These are phyloP conservation scores for Cladophialophora immunda DNA, from an alignment of 2,329 filamentous ascomycete species.

Conservation along the genomic window DNA sequence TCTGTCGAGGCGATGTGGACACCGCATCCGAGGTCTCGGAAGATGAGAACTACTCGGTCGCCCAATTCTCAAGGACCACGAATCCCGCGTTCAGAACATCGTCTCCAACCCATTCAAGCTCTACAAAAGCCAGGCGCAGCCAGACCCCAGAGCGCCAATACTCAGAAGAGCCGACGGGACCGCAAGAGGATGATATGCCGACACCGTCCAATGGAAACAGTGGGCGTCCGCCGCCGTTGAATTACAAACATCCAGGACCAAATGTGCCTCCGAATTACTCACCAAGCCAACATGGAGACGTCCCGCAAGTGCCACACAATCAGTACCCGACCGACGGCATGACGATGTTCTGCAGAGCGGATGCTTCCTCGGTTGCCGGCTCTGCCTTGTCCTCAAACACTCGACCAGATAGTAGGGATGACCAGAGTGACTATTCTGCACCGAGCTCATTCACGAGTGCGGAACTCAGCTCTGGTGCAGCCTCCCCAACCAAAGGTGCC, in stretches of 20 bases:
- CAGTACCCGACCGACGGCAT: slow-evolving; percentile 95
- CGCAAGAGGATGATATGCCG: slow-evolving; percentile 31
- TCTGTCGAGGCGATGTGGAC: slow-evolving; percentile 89
- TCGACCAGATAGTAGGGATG: slow-evolving; percentile 84
- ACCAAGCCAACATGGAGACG: slow-evolving; percentile 69
- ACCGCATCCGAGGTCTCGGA: slow-evolving; percentile 83
- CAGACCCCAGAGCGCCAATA: slow-evolving; percentile 25
- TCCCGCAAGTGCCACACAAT: slow-evolving; percentile 82
- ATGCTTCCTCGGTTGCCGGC: slow-evolving; percentile 72
- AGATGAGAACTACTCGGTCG: slow-evolving; percentile 93
- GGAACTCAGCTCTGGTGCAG: slow-evolving; percentile 77
- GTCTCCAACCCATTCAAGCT: slow-evolving; percentile 88
- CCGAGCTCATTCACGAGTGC: slow-evolving; percentile 88
- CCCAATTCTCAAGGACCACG: slow-evolving; percentile 93
- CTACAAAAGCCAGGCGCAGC: slow-evolving; percentile 57
- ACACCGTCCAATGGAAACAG: slow-evolving; percentile 39
- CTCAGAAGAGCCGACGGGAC: slow-evolving; percentile 35
- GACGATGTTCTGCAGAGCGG: slow-evolving; percentile 93
- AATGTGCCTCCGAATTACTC: slow-evolving; percentile 56
- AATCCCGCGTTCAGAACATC: slow-evolving; percentile 96
- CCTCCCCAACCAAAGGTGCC: slow-evolving; percentile 73
- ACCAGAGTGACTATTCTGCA: slow-evolving; percentile 88
- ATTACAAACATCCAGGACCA: slow-evolving; percentile 36
- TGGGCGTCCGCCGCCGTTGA: slow-evolving; percentile 39
- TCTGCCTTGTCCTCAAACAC: slow-evolving; percentile 71